Evolutionary conservation across 176 grass and related monocot genomes (phyloP), one percentile per base, ranked within the genome.

Genomic region (Aegilops longissima): DNA sequence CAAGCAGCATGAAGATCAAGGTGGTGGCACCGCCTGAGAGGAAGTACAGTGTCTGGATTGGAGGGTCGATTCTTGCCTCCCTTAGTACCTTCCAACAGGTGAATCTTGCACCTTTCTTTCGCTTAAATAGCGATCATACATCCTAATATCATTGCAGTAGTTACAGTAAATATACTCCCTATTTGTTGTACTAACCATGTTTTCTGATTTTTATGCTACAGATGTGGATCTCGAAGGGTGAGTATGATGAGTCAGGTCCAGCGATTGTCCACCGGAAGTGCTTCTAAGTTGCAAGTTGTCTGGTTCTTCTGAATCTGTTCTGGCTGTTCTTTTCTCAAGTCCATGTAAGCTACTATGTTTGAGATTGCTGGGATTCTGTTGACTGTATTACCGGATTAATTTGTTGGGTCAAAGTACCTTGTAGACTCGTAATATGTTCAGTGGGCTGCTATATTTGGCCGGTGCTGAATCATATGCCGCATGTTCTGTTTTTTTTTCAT

Each of bases 21-120:
- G 92, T 93, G 12, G 89, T 92, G 6, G 92, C 90, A 24, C 92
- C 92, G 8, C 89, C 89, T 5, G 90, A 94, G 83, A 92, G 92
- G 76, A 92, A 94, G 34, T 89, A 94, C 84, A 92, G 90, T 89
- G 92, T 92, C 38, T 94, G 92, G 92, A 94, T 89, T 9, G 92
- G 92, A 73, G 92, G 92, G 17, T 94, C 92, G n/a, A 94, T 94
- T n/a, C 92, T 94, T 3, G 92, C 92, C 61, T 94, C 92, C 33
- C 92, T 94, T 68, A 94, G 92, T 69, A 92, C 92, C 63, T 94
- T 94, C 80, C 92, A 94, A 82, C 92, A 94, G 92, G 92, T 94
- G 33, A 85, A 38, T 6, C 38, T 34, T 73, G 13, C 30, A 36
- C 67, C 18, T 54, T 34, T 56, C 4, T 75, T 38, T 74, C 66